Evolutionary conservation across 2,329 filamentous ascomycete species (phyloP).

Genomic region (Fusarium xyrophilum): DNA sequence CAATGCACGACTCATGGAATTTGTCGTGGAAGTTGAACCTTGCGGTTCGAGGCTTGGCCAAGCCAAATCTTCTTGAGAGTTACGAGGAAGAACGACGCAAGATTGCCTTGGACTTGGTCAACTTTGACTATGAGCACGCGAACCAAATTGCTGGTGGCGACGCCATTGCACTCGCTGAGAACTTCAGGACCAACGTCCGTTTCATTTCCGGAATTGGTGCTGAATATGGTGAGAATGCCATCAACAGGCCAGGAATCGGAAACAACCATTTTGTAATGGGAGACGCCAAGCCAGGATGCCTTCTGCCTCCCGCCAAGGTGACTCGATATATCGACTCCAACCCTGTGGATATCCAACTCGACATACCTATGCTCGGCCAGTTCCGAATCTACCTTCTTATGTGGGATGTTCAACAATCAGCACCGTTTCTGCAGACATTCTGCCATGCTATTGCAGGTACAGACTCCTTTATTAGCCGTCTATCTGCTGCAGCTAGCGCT

Average conservation of each 20-base stretch:
- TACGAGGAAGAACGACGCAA: slow-evolving; percentile 70
- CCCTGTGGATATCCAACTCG: slow-evolving; percentile 77
- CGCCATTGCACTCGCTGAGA: slow-evolving; percentile 67
- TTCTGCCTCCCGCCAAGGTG: slow-evolving; percentile 72
- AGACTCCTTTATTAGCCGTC: slow-evolving; percentile 63
- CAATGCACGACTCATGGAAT: slow-evolving; percentile 69
- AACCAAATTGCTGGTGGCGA: slow-evolving; percentile 68
- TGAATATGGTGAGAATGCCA: slow-evolving; percentile 60
- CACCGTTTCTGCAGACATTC: slow-evolving; percentile 65
- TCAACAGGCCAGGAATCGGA: slow-evolving; percentile 53
- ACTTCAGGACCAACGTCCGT: slow-evolving; percentile 73
- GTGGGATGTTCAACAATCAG: slow-evolving; percentile 63
- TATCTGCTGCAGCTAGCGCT: slow-evolving; percentile 63
- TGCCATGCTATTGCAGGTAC: slow-evolving; percentile 60
- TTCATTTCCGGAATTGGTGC: slow-evolving; percentile 78
- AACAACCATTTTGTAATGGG: slow-evolving; percentile 53
- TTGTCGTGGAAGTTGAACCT: slow-evolving; percentile 61
- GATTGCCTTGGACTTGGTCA: slow-evolving; percentile 64
- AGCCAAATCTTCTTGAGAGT: slow-evolving; percentile 61
- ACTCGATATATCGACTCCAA: slow-evolving; percentile 80
- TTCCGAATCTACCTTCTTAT: slow-evolving; percentile 78
- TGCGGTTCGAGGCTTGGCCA: slow-evolving; percentile 62
- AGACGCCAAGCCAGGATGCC: slow-evolving; percentile 60
- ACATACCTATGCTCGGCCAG: slow-evolving; percentile 78
- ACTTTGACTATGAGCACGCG: slow-evolving; percentile 65